Conservation (phyloP, 441 rosid genomes). For the Euphorbia schlechtendalii region DNA sequence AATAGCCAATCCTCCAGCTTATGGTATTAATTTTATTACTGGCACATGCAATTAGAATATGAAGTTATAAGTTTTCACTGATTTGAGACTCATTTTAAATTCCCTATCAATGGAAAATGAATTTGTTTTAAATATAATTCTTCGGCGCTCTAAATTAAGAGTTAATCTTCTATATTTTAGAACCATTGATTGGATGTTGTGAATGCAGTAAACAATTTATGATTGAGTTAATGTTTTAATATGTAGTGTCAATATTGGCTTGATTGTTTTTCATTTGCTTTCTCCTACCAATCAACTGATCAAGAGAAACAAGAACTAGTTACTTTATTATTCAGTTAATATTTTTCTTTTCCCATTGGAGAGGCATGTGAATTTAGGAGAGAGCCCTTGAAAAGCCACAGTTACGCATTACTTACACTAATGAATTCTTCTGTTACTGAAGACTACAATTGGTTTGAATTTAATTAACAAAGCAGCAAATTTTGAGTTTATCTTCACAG, state of each 20-base stretch:
- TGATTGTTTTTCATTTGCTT: background rate
- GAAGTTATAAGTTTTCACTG: background rate
- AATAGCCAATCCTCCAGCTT: conserved; percentile 98
- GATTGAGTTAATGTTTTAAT: background rate
- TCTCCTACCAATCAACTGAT: background rate
- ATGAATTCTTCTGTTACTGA: background rate
- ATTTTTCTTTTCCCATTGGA: background rate
- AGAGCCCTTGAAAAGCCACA: background rate
- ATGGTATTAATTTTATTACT: conserved; percentile 44
- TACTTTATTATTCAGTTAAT: background rate
- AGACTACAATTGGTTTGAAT: background rate
- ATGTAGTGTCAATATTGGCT: background rate
- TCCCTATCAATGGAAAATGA: background rate
- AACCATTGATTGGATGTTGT: background rate
- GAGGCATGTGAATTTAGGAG: background rate
- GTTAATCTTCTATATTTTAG: background rate
- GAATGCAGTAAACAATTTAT: background rate
- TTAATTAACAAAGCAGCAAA: background rate
- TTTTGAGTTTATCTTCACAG: background rate
- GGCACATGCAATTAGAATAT: conserved; percentile 6
- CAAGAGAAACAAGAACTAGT: background rate
- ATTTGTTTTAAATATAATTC: background rate
- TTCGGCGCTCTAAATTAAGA: background rate
- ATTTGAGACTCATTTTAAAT: conserved; percentile 1
- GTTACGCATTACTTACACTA: background rate